A percentile compares a stretch with the other conserved stretches of the same genome.
These are phyloP conservation scores for Gymnopus androsaceus DNA, from an alignment of 1,284 basidiomycete genomes.

Conservation along the genomic window DNA sequence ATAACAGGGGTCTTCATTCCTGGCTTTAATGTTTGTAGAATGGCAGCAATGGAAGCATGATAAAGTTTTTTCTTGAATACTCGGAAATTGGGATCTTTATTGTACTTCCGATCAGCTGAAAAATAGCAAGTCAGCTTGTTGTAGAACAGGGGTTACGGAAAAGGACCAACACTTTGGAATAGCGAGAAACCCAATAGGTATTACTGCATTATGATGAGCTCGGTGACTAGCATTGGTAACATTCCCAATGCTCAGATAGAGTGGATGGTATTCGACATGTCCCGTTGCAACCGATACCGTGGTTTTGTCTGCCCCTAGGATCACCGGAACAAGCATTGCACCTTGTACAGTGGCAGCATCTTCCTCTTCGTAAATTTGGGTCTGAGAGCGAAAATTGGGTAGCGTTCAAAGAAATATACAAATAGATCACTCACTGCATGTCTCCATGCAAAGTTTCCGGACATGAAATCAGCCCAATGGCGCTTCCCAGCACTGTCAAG, in stretches of 20 bases:
- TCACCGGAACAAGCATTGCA: slow-evolving; percentile 32
- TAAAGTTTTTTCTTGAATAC: slow-evolving; percentile 23
- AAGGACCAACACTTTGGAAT: slow-evolving; percentile 27
- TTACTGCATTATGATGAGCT: slow-evolving; percentile 25
- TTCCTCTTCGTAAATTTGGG: slow-evolving; percentile 21
- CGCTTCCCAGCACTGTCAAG: slow-evolving; percentile 11
- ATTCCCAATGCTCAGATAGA: slow-evolving; percentile 32
- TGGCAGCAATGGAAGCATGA: slow-evolving; percentile 18
- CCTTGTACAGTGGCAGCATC: slow-evolving; percentile 22
- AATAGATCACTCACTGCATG: slow-evolving; percentile 23
- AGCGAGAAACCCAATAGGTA: slow-evolving; percentile 27
- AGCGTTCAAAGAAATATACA: not conserved
- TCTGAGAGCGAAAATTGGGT: not conserved
- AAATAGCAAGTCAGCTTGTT: not conserved
- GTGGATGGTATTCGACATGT: slow-evolving; percentile 33
- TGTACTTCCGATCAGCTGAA: slow-evolving; percentile 23
- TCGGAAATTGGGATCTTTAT: slow-evolving; percentile 23
- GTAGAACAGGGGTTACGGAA: not conserved
- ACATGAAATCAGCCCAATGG: slow-evolving; percentile 29
- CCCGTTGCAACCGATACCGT: slow-evolving; percentile 37
- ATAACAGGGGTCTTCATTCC: slow-evolving; percentile 20
- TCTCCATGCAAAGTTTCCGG: slow-evolving; percentile 28
- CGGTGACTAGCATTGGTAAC: slow-evolving; percentile 24
- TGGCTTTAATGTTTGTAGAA: slow-evolving; percentile 14
- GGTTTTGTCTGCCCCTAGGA: slow-evolving; percentile 39